phyloP scores from a whole-genome alignment of 1,284 basidiomycete genomes.

The Inonotus obliquus region DNA sequence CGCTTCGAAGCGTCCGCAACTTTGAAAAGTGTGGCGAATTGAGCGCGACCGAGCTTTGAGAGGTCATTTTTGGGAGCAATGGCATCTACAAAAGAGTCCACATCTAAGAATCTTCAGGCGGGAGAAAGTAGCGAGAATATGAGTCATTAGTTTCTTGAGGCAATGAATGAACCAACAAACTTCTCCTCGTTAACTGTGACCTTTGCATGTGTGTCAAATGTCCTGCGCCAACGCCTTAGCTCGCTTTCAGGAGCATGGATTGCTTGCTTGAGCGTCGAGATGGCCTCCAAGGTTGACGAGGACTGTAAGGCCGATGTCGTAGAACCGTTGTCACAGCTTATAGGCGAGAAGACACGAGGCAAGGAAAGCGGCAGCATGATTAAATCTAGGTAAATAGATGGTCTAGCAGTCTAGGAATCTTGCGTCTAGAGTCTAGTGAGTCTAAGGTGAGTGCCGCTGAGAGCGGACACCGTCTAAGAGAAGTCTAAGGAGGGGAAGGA shows the following conservation, averaged over 20 bases:
- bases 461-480: slow-evolving; percentile 2
- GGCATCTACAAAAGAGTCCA: slow-evolving; percentile 85
- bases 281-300: slow-evolving; percentile 46
- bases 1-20: slow-evolving; percentile 81
- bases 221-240: slow-evolving; percentile 79
- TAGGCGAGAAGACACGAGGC: slow-evolving; percentile 40
- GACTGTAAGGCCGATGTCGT: slow-evolving; percentile 23
- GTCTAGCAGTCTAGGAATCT: slow-evolving; percentile 6
- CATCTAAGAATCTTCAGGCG: slow-evolving; percentile 67
- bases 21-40: slow-evolving; percentile 85
- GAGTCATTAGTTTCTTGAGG: slow-evolving; percentile 25
- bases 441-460: not conserved
- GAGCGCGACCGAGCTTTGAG: slow-evolving; percentile 77
- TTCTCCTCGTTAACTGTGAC: slow-evolving; percentile 68
- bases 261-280: slow-evolving; percentile 60
- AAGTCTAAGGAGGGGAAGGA: slow-evolving; percentile 2
- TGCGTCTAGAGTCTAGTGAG: not conserved
- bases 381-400: slow-evolving; percentile 4
- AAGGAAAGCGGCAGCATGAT: slow-evolving; percentile 28
- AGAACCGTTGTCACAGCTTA: slow-evolving; percentile 43
- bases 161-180: slow-evolving; percentile 43
- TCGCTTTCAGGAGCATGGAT: slow-evolving; percentile 77
- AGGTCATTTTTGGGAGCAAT: slow-evolving; percentile 85
- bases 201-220: slow-evolving; percentile 80
- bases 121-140: not conserved